Conservation (phyloP, 148 eudicot species). For the Dianthus caryophyllus region DNA sequence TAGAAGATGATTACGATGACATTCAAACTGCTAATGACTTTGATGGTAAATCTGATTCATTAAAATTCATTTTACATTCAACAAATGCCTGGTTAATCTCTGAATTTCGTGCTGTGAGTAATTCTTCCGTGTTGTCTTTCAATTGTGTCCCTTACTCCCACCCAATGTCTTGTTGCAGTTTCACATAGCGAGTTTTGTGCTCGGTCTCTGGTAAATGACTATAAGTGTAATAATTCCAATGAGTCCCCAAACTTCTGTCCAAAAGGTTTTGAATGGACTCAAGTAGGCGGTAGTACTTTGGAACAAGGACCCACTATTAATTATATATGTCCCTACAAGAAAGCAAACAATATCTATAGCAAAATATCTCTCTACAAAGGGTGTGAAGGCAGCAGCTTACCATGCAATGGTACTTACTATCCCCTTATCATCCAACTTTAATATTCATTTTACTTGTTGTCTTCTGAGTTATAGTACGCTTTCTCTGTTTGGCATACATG, state of each 20-base stretch:
- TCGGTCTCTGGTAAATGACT: conserved; percentile 25
- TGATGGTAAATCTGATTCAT: conserved; percentile 49
- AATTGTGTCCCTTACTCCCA: neutral
- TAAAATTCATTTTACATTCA: neutral
- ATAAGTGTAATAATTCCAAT: conserved; percentile 21
- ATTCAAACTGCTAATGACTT: conserved; percentile 60
- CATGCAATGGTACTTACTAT: conserved; percentile 55
- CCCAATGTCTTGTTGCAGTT: conserved; percentile 42
- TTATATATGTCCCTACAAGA: conserved; percentile 78
- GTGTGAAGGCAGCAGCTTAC: conserved; percentile 87
- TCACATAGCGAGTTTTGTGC: conserved; percentile 76
- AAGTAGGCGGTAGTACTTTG: conserved; percentile 27
- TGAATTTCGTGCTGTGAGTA: neutral
- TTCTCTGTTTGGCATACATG: conserved; percentile 2
- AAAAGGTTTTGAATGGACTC: conserved; percentile 26
- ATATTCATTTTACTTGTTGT: neutral
- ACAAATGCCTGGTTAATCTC: neutral
- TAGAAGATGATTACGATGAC: conserved; percentile 83
- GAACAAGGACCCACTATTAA: conserved; percentile 72
- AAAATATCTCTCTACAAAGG: conserved; percentile 50
- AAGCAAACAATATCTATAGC: conserved; percentile 60
- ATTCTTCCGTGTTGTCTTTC: neutral
- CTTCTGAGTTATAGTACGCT: conserved; percentile 1
- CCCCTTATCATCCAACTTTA: neutral
- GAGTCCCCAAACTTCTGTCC: conserved; percentile 20